Evolutionary conservation across 768 basidiomycete species (phyloP).

Genomic region (Neoboletus magnificus): DNA sequence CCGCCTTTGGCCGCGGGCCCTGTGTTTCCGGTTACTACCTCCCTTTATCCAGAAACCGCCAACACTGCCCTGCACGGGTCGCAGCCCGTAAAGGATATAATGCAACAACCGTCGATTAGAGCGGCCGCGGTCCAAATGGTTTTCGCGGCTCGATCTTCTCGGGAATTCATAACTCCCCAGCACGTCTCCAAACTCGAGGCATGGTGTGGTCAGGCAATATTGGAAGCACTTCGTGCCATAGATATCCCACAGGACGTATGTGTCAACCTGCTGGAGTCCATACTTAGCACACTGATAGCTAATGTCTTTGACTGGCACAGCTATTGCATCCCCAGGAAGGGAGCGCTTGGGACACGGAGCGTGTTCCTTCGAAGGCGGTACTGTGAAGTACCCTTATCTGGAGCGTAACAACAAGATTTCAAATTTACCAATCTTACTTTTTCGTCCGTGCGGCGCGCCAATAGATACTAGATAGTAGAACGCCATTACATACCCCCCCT

Average conservation of each 20-base stretch:
- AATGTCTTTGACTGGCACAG: conserved; percentile 31
- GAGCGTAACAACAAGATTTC: not conserved
- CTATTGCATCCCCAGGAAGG: conserved; percentile 50
- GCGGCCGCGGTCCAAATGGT: conserved; percentile 83
- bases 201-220: conserved; percentile 58
- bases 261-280: not conserved
- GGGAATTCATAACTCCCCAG: conserved; percentile 71
- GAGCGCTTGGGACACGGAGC: conserved; percentile 51
- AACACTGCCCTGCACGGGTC: conserved; percentile 2
- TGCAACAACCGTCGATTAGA: conserved; percentile 43
- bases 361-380: conserved; percentile 3
- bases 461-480: not conserved
- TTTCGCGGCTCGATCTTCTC: conserved; percentile 71
- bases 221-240: conserved; percentile 52
- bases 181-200: conserved; percentile 56
- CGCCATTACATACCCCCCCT: not conserved
- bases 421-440: not conserved
- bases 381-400: conserved; percentile 4
- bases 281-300: conserved; percentile 1
- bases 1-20: conserved; percentile 47
- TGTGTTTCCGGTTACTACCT: conserved; percentile 31
- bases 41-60: conserved; percentile 6
- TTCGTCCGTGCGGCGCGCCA: not conserved
- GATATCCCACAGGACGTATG: conserved; percentile 50
- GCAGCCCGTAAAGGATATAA: not conserved